phyloP scores from a whole-genome alignment of 1,139 yeast species.

The Debaryomyces sp. region DNA sequence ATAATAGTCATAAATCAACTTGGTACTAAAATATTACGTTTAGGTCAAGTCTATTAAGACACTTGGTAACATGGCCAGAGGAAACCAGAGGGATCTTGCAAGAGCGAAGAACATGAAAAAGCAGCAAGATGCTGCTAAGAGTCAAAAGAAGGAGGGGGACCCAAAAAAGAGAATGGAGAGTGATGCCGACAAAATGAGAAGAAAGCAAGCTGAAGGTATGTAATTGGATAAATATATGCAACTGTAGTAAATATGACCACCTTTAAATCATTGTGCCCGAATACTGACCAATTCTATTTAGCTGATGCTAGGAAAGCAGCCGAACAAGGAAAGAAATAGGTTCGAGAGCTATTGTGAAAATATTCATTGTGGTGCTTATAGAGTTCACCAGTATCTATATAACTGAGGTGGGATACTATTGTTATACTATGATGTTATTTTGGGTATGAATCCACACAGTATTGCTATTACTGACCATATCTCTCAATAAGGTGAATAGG shows the following conservation, averaged over 20 bases:
- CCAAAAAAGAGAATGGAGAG: conserved; percentile 81
- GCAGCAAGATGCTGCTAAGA: conserved; percentile 61
- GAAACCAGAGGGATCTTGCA: conserved; percentile 94
- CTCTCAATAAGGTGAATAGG: neutral
- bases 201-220: conserved; percentile 82
- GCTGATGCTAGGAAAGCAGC: conserved; percentile 70
- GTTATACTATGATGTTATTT: neutral
- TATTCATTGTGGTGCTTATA: neutral
- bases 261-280: neutral
- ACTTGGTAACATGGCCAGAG: conserved; percentile 74
- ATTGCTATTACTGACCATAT: neutral
- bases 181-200: conserved; percentile 87
- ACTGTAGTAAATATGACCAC: neutral
- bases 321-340: neutral
- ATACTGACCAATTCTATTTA: conserved; percentile 7
- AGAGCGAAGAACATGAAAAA: conserved; percentile 87
- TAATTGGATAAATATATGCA: conserved; percentile 16
- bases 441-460: neutral
- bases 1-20: neutral
- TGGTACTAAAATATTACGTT: neutral
- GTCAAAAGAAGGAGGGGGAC: conserved; percentile 76
- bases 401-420: neutral
- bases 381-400: neutral
- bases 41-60: neutral
- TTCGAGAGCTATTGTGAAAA: neutral